Base-by-base conservation (phyloP, 257 asterid species). In the Solanum piurae region DNA sequence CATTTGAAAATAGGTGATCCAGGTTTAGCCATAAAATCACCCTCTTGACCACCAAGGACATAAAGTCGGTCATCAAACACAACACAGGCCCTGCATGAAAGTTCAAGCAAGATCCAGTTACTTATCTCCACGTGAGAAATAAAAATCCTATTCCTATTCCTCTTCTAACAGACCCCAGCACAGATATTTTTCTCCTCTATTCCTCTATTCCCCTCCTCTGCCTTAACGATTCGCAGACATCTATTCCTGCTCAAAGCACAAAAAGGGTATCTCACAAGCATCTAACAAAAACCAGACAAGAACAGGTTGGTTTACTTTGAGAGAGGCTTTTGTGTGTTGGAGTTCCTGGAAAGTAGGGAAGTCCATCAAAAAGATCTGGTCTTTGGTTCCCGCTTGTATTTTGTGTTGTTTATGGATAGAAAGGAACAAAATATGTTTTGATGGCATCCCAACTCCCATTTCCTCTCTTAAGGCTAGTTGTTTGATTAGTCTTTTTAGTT, bases 11-110 rank as follows among this genome's bases (percentile, higher is more conserved):
- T 94, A 69, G 99, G 99, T 55, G 98, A 94, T 89, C 98, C 99
- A 68, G 98, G 98, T 91, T 96, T 95, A 31, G 99, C 98, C 98
- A 95, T 93, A 92, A 95, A 94, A 92, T 95, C 98, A 72, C 99
- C 99, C 91, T 96, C 99, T 92, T 94, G 98, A 83, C 99, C 99
- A 83, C 98, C 98, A 73, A 94, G 86, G 90, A 91, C 92, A 90
- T 95, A 95, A 87, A 96, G 88, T 16, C 83, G 90, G 88, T 94
- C 99, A 88, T 94, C 87, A 87, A 89, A 92, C 86, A 94, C 98
- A 75, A 95, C 93, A 90, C 98, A 94, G 60, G 98, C 94, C 95
- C 99, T 96, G 89, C 93, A 90, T 16, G 52, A 83, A 85, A 86
- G 49, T 18, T 82, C 86, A 49, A 82, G 44, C 21, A 82, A 31